Evolutionary conservation across 148 eudicot species (phyloP).

Genomic region (Bassia scoparia): DNA sequence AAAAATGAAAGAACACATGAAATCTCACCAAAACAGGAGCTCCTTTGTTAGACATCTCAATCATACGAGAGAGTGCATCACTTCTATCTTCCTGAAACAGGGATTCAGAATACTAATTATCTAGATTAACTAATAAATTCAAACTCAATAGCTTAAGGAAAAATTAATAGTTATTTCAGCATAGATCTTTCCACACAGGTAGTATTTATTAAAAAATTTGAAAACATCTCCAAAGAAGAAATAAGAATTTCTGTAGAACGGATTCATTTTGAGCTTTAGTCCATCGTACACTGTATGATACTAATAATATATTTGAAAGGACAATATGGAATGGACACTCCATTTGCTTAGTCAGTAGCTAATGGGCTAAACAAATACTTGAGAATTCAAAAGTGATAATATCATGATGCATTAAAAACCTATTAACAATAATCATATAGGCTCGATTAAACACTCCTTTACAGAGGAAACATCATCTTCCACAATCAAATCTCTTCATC

Average conservation of each 20-base stretch:
- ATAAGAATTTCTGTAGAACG: background rate
- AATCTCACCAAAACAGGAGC: conserved; percentile 14
- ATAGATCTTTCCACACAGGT: no score
- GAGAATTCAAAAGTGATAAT: background rate
- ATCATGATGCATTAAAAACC: background rate
- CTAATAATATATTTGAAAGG: background rate
- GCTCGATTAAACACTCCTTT: background rate
- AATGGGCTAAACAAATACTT: background rate
- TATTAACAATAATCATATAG: background rate
- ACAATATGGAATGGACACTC: background rate
- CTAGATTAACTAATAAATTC: background rate
- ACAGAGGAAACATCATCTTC: background rate
- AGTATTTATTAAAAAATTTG: no score
- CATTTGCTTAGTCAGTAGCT: background rate
- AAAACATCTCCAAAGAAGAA: background rate
- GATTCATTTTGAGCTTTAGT: background rate
- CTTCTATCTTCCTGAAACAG: conserved; percentile 7
- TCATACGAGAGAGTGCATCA: conserved; percentile 9
- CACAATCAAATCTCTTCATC: background rate
- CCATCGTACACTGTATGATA: background rate
- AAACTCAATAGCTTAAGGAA: background rate
- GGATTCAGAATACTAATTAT: background rate
- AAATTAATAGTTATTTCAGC: background rate
- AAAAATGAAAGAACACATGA: background rate
- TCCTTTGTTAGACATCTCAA: conserved; percentile 8